Base-by-base conservation (phyloP, 768 basidiomycete genomes). In the Hygrocybe punicea region DNA sequence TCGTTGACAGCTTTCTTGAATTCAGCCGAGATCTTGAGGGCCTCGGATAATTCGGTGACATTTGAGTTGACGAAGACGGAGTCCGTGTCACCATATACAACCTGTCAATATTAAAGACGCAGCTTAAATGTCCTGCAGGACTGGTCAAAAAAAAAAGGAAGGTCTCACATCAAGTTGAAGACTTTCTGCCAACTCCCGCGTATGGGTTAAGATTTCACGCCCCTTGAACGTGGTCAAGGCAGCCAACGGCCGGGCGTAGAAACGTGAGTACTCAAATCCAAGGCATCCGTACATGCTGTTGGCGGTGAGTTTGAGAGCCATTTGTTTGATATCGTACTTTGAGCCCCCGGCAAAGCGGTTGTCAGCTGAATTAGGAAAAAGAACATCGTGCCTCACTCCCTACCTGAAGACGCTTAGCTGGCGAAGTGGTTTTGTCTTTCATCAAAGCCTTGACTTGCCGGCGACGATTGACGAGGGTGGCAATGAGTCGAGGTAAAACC, bases 281-380 rank as follows among this genome's bases (percentile, higher is more conserved):
- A 99, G 86, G 78, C 97, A 99, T 16, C 97, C 97, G 71, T 99
- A 99, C 97, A 98, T 99, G 79, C 92, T 95, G 76, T 99, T 98
- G 49, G 97, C 97, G 4, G 97, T 99, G 34, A 98, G 84, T 74
- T 98, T 98, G 50, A 98, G 78, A 1, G 97, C 97, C 71, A 91
- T 87, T 64, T 99, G 97, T 68, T 93, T 94, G 75, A 98, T 97
- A 65, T 99, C 94, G 66, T 88, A 98, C 91, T 98, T 65, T n/a
- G n/a, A n/a, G n/a, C n/a, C n/a, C n/a, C n/a, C n/a, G n/a, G n/a
- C n/a, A n/a, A n/a, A n/a, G 33, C 7, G 10, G 21, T 2, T 44
- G 8, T 47, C 7, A 37, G 33, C 35, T 34, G 13, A 42, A 42
- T 8, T 21, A 9, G 56, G 51, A 2, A 34, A 17, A 56, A 16